Conservation (phyloP, 1,139 yeast species). For the Blastobotrys petasosporus region DNA sequence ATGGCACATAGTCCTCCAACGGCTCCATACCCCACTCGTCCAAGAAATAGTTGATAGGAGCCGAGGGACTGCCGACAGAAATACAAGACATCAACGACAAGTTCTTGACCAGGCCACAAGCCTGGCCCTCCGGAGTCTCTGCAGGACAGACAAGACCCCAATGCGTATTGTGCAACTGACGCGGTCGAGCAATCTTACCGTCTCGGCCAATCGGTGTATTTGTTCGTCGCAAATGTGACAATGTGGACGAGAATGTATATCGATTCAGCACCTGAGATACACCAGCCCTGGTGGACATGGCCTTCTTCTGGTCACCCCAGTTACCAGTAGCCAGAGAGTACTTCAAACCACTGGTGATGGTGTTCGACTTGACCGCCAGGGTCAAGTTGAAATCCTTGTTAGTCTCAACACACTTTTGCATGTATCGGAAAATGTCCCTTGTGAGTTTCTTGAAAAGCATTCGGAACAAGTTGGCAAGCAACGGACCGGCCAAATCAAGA, state of each 20-base stretch:
- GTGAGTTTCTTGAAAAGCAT: conserved; percentile 89
- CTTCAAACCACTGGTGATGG: conserved; percentile 94
- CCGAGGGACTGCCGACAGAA: conserved; percentile 96
- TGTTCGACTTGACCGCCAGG: conserved; percentile 92
- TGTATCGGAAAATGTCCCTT: conserved; percentile 90
- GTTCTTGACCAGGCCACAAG: conserved; percentile 97
- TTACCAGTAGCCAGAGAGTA: conserved; percentile 98
- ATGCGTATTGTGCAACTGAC: conserved; percentile 97
- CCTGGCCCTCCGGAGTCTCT: conserved; percentile 99
- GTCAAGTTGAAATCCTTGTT: conserved; percentile 95
- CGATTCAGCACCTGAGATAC: conserved; percentile 97
- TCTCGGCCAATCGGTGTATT: conserved; percentile 99
- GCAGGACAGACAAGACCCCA: conserved; percentile 99
- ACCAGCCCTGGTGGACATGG: conserved; percentile 98
- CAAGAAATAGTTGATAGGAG: conserved; percentile 84
- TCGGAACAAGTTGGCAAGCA: conserved; percentile 91
- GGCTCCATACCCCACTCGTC: conserved; percentile 99
- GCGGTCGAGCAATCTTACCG: conserved; percentile 96
- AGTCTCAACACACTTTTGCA: conserved; percentile 98
- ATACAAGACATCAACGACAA: conserved; percentile 94
- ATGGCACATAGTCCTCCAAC: conserved; percentile 90
- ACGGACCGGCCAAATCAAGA: conserved; percentile 96
- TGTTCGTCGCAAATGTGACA: conserved; percentile 97
- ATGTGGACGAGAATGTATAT: conserved; percentile 93
- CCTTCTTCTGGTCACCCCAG: conserved; percentile 99